Evolutionary conservation across 371 early-diverging fungal species (phyloP), one percentile per base, ranked within the genome.

Genomic region (Mortierella sp.): DNA sequence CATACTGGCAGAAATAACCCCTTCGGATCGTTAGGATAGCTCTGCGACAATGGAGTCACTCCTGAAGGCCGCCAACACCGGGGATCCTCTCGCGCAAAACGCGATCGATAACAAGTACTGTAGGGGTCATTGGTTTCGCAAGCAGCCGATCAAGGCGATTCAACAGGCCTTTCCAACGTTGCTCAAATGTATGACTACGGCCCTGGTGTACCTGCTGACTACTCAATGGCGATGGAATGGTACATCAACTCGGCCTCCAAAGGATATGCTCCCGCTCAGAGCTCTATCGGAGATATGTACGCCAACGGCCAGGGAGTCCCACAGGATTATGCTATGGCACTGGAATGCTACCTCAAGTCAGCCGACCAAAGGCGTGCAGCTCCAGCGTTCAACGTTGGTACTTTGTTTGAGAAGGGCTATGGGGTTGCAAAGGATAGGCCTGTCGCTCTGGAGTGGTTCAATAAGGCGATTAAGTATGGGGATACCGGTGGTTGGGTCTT

Each of bases 111-210:
- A 40, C 6, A 40, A 4, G 43, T 40, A 40, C 2, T 6, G 6
- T 40, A 40, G 2, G 43, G 43, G 6, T 40, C 4, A 88, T 2
- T 89, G 90, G 88, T 93, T 89, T 76, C 69, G 71, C 14, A 83
- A 81, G 89, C 93, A 8, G 88, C 93, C 34, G 88, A 89, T 26
- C 73, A 79, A 64, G 76, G 82, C n/a, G 53, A 74, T 77, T 10
- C 82, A 24, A 14, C 28, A 28, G 81, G 57, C 34, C 91, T 89
- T 76, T 91, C 86, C 82, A 76, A 82, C 74, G 82, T 91, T 13
- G 93, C 89, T 4, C 71, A 48, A 24, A 88, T 90, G 88, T 81
- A 90, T 16, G 88, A 90, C 14, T 88, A 92, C 67, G 94, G 94
- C 19, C 78, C 71, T 24, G 93, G 93, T 14, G 90, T 90, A 26